Base-by-base conservation (phyloP, 805 yeast species). In the Sugiyamaella smithiae region DNA sequence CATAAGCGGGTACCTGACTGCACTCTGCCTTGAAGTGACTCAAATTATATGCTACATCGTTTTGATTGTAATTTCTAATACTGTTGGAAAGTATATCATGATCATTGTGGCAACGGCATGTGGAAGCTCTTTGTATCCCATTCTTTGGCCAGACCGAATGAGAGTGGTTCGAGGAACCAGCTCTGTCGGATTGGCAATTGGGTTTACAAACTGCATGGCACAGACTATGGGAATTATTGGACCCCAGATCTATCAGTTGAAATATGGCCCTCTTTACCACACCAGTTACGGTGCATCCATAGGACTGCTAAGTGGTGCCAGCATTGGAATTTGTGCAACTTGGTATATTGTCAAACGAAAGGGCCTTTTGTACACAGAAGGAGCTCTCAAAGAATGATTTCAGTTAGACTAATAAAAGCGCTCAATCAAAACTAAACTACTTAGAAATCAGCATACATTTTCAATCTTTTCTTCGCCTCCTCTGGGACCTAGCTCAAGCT, bases 371-470 rank as follows among this genome's bases (percentile, higher is more conserved):
- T 9, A 32, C 19, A 12, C 37, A 7, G 37, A 32, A 11, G 37
- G 37, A 11, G 37, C 37, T 7, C 6, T 32, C 7, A 32, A 32
- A 19, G 6, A 35, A 35, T 35, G 16, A 20, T 8, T 11, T 26
- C n/a, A n/a, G n/a, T n/a, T n/a, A n/a, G n/a, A n/a, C n/a, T n/a
- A n/a, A n/a, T n/a, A n/a, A n/a, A n/a, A n/a, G n/a, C n/a, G n/a
- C n/a, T n/a, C n/a, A n/a, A n/a, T n/a, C n/a, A n/a, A n/a, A n/a
- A n/a, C n/a, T n/a, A n/a, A n/a, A n/a, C n/a, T n/a, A n/a, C n/a
- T n/a, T n/a, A n/a, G n/a, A n/a, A n/a, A n/a, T n/a, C 66, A 85
- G 60, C 93, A 85, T 8, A 85, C 81, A 56, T 84, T 74, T 63
- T 84, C 88, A 31, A 82, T 70, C 29, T 66, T 74, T 16, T 66